Evolutionary conservation across 2,329 filamentous ascomycete genomes (phyloP).

Genomic region (Thelonectria olida): DNA sequence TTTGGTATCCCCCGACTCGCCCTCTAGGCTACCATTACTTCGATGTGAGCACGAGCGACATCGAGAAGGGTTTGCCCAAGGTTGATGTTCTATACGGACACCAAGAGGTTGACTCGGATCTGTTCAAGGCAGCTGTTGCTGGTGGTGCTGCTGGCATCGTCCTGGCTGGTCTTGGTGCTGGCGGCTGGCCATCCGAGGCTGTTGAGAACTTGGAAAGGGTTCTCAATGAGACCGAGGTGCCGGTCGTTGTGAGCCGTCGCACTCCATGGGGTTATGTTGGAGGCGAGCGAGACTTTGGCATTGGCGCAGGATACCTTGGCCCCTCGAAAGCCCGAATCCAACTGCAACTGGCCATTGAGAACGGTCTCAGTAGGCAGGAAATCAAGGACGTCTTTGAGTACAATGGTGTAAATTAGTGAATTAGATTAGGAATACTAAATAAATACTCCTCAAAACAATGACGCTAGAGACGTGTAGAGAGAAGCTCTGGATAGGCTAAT

Average conservation of each 20-base stretch:
- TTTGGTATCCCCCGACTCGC: conserved; percentile 63
- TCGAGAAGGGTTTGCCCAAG: conserved; percentile 53
- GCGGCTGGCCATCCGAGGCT: conserved; percentile 54
- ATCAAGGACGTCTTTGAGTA: conserved; percentile 22
- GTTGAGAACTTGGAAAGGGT: conserved; percentile 50
- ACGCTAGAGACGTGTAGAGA: no score
- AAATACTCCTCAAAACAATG: no score
- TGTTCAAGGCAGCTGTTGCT: conserved; percentile 56
- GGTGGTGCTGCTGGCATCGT: conserved; percentile 63
- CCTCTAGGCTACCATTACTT: conserved; percentile 57
- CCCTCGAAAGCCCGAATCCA: conserved; percentile 63
- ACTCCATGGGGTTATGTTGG: conserved; percentile 61
- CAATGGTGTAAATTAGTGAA: background rate
- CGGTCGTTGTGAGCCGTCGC: conserved; percentile 60
- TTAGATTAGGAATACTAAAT: no score
- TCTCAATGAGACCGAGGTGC: conserved; percentile 52
- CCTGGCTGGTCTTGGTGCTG: conserved; percentile 63
- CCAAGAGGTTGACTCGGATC: conserved; percentile 56
- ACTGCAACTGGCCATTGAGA: conserved; percentile 51
- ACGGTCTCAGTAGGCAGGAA: conserved; percentile 18
- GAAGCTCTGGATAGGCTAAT: no score
- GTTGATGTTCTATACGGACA: conserved; percentile 66
- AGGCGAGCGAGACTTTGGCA: conserved; percentile 43
- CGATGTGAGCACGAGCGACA: conserved; percentile 42
- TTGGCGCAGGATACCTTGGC: conserved; percentile 60